Evolutionary conservation across 495 filamentous ascomycete genomes (phyloP).

Genomic region (Neurospora sp.): DNA sequence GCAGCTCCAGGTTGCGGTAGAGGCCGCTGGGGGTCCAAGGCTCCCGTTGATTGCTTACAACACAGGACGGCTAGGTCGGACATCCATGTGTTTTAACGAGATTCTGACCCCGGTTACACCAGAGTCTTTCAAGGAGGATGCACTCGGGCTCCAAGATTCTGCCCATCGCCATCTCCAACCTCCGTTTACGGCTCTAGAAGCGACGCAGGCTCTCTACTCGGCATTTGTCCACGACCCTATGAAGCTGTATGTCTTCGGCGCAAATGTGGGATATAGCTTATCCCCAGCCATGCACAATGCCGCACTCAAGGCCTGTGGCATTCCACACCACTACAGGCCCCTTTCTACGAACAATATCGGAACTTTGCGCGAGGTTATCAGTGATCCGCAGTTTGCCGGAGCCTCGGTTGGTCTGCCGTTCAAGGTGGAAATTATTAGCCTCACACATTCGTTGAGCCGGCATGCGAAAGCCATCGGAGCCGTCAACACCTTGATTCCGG

Average conservation of each 20-base stretch:
- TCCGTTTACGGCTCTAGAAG: conserved; percentile 49
- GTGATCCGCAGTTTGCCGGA: conserved; percentile 57
- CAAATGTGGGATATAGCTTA: conserved; percentile 57
- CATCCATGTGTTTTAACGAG: conserved; percentile 57
- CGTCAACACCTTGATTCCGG: conserved; percentile 63
- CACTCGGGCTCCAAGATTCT: conserved; percentile 6
- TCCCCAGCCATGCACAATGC: conserved; percentile 71
- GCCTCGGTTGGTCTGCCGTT: conserved; percentile 63
- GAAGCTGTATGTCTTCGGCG: conserved; percentile 61
- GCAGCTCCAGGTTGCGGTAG: conserved; percentile 35
- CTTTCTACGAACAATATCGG: conserved; percentile 50
- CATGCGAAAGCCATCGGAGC: conserved; percentile 67
- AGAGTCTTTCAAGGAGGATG: conserved; percentile 31
- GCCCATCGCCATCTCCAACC: conserved; percentile 9
- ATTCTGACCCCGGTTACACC: conserved; percentile 56
- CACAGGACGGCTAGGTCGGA: conserved; percentile 49
- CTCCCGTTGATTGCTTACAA: conserved; percentile 58
- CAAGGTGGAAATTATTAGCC: conserved; percentile 56
- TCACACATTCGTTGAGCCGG: conserved; percentile 54
- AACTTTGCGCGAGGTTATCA: conserved; percentile 47
- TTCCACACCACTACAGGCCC: conserved; percentile 54
- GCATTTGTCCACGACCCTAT: conserved; percentile 49
- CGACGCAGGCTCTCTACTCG: conserved; percentile 42
- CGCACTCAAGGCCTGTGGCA: conserved; percentile 54
- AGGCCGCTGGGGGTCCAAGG: conserved; percentile 32